Percentiles rank a stretch among this genome's conserved stretches.
Evolutionary conservation across 352 stramenopile genomes (phyloP).

Genomic region (Pythium oligandrum): DNA sequence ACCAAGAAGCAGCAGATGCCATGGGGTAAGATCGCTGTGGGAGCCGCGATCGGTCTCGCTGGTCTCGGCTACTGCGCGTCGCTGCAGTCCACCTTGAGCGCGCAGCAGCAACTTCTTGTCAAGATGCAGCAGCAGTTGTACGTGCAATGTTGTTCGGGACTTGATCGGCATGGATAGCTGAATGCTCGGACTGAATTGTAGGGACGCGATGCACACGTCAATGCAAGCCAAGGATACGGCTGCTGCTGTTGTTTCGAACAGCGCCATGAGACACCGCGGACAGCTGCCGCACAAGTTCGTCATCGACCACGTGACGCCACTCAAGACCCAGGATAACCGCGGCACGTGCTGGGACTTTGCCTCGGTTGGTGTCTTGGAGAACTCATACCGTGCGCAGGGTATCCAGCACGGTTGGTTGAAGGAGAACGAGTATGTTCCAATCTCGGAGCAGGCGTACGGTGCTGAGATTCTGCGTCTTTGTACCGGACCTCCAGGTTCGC

Average conservation of each 20-base stretch:
- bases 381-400: conserved; percentile 59
- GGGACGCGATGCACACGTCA: conserved; percentile 41
- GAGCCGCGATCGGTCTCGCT: conserved; percentile 24
- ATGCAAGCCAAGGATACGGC: conserved; percentile 19
- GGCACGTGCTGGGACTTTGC: conserved; percentile 73
- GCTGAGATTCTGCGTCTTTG: conserved; percentile 57
- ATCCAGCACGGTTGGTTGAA: conserved; percentile 46
- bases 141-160: conserved; percentile 1
- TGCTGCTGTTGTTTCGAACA: conserved; percentile 13
- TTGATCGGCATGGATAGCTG: neutral
- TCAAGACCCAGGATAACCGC: conserved; percentile 67
- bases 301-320: conserved; percentile 43
- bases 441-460: conserved; percentile 65
- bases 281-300: conserved; percentile 51
- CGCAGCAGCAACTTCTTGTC: conserved; percentile 28
- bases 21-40: conserved; percentile 34
- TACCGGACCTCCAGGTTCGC: conserved; percentile 33
- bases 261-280: conserved; percentile 10
- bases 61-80: conserved; percentile 27
- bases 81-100: conserved; percentile 32
- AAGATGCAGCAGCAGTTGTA: conserved; percentile 52
- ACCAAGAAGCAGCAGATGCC: neutral
- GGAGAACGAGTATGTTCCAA: conserved; percentile 44
- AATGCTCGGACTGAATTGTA: conserved; percentile 2
- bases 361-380: conserved; percentile 55